A percentile compares a stretch with the other conserved stretches of the same genome.
Evolutionary conservation across 495 filamentous ascomycete genomes (phyloP).

Genomic region (Aspergillus taichungensis): DNA sequence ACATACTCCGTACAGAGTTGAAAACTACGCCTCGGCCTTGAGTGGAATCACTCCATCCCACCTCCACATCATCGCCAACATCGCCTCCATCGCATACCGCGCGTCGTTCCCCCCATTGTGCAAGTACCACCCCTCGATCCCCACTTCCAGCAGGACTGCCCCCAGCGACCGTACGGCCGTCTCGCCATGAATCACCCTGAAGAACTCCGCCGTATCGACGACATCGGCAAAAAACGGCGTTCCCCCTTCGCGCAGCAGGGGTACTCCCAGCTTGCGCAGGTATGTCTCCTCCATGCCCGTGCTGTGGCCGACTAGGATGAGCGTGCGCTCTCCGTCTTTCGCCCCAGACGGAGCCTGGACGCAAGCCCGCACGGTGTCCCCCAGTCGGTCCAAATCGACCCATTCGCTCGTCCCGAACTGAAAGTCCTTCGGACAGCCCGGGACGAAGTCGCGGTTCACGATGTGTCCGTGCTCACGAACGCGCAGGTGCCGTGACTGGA

Average conservation of each 20-base stretch:
- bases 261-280: constrained; percentile 50
- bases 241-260: constrained; percentile 4
- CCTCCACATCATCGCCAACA: constrained; percentile 51
- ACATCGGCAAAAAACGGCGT: constrained; percentile 33
- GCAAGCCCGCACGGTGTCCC: constrained; percentile 32
- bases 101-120: constrained; percentile 98
- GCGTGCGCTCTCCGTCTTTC: constrained; percentile 36
- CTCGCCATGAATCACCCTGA: constrained; percentile 46
- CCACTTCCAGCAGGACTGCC: constrained; percentile 53
- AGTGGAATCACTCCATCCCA: too few species aligned
- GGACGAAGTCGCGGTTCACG: constrained; percentile 54
- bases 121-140: constrained; percentile 51
- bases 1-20: too few species aligned
- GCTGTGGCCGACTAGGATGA: constrained; percentile 76
- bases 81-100: constrained; percentile 66
- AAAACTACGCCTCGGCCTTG: too few species aligned
- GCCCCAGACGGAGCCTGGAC: constrained; percentile 39
- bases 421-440: constrained; percentile 65
- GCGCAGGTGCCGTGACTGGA: constrained; percentile 67
- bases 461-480: constrained; percentile 58
- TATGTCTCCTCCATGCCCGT: constrained; percentile 56
- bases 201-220: constrained; percentile 63
- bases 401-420: constrained; percentile 59
- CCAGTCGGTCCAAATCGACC: constrained; percentile 30
- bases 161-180: constrained; percentile 45